Evolutionary conservation across 257 asterid genomes (phyloP).

Genomic region (Ajuga chamaepitys): DNA sequence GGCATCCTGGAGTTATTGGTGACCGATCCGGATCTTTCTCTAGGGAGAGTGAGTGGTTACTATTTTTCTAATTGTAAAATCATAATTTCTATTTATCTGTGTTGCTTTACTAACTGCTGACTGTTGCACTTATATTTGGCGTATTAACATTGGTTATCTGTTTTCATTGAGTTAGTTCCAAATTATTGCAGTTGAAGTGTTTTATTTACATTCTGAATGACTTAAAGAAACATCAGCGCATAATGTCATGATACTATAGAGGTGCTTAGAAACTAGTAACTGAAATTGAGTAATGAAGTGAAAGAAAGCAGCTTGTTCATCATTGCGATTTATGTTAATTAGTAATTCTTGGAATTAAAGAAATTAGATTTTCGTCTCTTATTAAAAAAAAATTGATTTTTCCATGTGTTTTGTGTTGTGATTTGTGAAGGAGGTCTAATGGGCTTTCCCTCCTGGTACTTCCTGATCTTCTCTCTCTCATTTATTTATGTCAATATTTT

Average conservation of each 20-base stretch:
- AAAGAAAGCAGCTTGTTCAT: background rate
- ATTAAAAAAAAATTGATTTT: background rate
- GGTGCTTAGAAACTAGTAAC: background rate
- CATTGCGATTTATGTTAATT: background rate
- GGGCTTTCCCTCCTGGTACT: background rate
- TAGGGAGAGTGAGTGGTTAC: constrained; percentile 68
- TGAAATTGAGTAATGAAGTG: background rate
- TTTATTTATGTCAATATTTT: background rate
- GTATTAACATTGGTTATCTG: background rate
- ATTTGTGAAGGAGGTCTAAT: background rate
- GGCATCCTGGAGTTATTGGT: constrained; percentile 88
- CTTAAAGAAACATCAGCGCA: background rate
- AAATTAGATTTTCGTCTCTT: background rate
- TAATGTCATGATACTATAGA: background rate
- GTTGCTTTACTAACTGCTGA: background rate
- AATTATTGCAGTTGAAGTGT: no score
- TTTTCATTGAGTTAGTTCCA: background rate
- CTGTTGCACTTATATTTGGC: background rate
- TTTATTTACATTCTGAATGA: no score
- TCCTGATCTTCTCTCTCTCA: background rate
- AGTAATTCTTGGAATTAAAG: background rate
- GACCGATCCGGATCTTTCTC: constrained; percentile 92
- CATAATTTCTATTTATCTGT: background rate
- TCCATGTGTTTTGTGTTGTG: background rate
- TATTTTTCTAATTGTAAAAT: background rate